Evolutionary conservation across 441 rosid species (phyloP).

Genomic region (Rhodomyrtus psidioides): DNA sequence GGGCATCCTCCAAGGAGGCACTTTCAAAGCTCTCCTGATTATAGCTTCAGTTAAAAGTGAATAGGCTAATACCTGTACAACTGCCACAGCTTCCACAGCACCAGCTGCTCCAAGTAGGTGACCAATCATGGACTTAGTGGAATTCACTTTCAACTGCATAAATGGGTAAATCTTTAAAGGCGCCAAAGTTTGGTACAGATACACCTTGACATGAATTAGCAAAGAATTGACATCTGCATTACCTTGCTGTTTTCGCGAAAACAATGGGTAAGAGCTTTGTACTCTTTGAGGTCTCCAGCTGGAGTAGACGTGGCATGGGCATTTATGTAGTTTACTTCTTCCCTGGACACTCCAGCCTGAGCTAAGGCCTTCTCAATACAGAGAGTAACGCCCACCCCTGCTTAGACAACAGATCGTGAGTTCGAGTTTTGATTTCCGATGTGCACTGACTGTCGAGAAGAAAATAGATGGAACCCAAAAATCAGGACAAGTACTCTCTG

Average conservation of each 20-base stretch:
- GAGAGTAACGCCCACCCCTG: constrained; percentile 17
- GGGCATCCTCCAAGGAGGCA: not conserved
- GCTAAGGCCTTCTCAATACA: constrained; percentile 22
- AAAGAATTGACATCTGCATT: not conserved
- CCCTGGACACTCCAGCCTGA: constrained; percentile 12
- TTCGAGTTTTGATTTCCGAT: too few species aligned
- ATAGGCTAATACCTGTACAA: constrained; percentile 10
- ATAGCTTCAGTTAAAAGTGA: not conserved
- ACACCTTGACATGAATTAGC: not conserved
- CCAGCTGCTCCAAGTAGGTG: constrained; percentile 32
- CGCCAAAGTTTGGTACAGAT: not conserved
- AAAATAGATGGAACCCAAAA: not conserved
- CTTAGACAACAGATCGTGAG: not conserved
- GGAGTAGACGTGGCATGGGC: constrained; percentile 24
- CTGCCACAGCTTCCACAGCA: constrained; percentile 23
- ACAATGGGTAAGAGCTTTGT: constrained; percentile 17
- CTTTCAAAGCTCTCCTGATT: not conserved
- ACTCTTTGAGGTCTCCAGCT: constrained; percentile 22
- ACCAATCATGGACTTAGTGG: constrained; percentile 28
- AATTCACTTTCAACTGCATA: constrained; percentile 20
- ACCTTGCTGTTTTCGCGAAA: constrained; percentile 16
- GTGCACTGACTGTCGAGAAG: not conserved
- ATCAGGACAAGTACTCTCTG: not conserved
- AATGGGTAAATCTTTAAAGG: not conserved
- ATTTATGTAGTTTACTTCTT: constrained; percentile 27